These are phyloP conservation scores for Plasmodium vinckei DNA, from an alignment of 169 alveolate species.

Conservation along the genomic window DNA sequence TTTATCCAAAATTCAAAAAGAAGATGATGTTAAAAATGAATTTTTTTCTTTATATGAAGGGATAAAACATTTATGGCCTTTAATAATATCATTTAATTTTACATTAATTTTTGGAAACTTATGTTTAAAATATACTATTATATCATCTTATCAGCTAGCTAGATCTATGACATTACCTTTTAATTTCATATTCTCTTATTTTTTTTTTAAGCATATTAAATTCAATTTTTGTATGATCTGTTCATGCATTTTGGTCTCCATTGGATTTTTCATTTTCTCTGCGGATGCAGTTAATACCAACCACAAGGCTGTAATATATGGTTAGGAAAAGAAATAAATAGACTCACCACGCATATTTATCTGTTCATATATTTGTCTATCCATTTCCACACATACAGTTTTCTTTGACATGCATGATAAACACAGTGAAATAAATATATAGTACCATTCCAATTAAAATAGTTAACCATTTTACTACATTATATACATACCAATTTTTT, in stretches of 20 bases:
- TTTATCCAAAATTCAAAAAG: conserved; percentile 3
- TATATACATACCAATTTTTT: not conserved
- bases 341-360: no score
- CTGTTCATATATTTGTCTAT: no score
- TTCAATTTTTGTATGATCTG: conserved; percentile 32
- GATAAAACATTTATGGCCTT: conserved; percentile 42
- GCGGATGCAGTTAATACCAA: conserved; percentile 39
- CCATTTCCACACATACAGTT: no score
- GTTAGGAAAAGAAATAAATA: not conserved
- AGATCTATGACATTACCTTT: conserved; percentile 75
- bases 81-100: conserved; percentile 56
- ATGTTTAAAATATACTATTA: conserved; percentile 51
- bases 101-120: conserved; percentile 55
- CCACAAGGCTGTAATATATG: conserved; percentile 27
- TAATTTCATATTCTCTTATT: conserved; percentile 52
- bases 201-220: conserved; percentile 64
- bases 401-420: no score
- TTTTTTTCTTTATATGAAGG: conserved; percentile 42
- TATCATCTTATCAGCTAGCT: conserved; percentile 55
- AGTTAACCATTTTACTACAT: no score
- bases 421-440: no score
- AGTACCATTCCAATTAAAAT: no score
- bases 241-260: conserved; percentile 49
- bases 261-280: conserved; percentile 58
- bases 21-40: not conserved